Conservation (phyloP, 352 stramenopile species). For the Phytopythium mirpurense region DNA sequence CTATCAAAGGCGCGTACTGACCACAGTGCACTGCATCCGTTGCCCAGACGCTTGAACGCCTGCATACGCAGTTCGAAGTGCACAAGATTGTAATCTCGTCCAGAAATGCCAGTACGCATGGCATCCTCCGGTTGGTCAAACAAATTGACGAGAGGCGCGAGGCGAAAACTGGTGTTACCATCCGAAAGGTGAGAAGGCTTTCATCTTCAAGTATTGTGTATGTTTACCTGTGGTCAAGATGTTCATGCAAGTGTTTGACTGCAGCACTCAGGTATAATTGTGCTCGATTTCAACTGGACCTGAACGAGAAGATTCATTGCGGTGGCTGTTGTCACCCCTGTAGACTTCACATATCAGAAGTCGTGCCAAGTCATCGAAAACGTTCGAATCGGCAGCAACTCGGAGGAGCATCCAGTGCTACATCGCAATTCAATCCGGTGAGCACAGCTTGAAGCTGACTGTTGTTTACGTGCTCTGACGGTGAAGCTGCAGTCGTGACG, state of each 20-base stretch:
- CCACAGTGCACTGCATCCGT: not conserved
- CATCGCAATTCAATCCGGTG: conserved; percentile 8
- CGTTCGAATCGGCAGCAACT: conserved; percentile 46
- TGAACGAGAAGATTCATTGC: not conserved
- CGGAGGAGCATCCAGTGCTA: conserved; percentile 14
- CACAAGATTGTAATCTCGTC: conserved; percentile 64
- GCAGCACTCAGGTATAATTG: conserved; percentile 37
- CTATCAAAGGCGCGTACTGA: not conserved
- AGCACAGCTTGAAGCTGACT: not conserved
- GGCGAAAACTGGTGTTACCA: conserved; percentile 39
- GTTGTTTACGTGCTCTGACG: not conserved
- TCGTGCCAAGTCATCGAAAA: conserved; percentile 65
- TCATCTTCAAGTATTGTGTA: too few species aligned
- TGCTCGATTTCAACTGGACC: not conserved
- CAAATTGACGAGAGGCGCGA: conserved; percentile 42
- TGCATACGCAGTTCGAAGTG: conserved; percentile 70
- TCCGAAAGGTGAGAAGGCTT: conserved; percentile 48
- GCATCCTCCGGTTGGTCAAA: conserved; percentile 66
- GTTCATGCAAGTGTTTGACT: conserved; percentile 9
- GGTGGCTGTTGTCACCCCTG: not conserved
- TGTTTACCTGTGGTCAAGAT: conserved; percentile 2
- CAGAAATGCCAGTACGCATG: conserved; percentile 55
- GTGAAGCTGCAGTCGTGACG: conserved; percentile 37
- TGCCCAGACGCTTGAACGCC: conserved; percentile 41
- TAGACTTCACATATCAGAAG: conserved; percentile 79